phyloP scores from a whole-genome alignment of 441 rosid species.

The Adansonia rubrostipa region DNA sequence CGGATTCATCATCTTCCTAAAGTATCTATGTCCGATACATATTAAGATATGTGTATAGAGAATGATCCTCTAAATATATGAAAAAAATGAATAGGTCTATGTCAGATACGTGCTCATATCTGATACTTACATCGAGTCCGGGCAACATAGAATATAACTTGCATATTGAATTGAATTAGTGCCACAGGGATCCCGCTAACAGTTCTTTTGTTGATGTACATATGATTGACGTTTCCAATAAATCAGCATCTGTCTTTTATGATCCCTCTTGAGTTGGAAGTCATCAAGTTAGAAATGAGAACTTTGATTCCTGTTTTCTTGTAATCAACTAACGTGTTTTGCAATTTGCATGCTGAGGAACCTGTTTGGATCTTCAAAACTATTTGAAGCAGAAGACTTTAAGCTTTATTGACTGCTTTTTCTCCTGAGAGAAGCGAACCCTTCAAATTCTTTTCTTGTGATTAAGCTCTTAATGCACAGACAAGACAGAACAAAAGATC shows the following conservation, averaged over 20 bases:
- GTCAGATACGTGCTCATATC: background rate
- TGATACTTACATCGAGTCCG: background rate
- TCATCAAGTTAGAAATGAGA: background rate
- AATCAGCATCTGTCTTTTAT: constrained; percentile 3
- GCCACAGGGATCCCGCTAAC: constrained; percentile 26
- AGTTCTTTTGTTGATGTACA: constrained; percentile 43
- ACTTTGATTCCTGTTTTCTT: background rate
- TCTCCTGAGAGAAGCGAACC: background rate
- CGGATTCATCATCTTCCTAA: background rate
- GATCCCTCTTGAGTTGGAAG: background rate
- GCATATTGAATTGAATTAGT: background rate
- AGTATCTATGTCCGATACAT: background rate
- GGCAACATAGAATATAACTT: background rate
- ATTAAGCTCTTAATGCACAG: background rate
- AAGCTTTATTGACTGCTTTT: constrained; percentile 8
- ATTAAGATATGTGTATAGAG: background rate
- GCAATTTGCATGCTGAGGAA: background rate
- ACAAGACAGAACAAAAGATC: background rate
- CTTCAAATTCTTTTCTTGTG: constrained; percentile 6
- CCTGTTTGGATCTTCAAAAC: background rate
- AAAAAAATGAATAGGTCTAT: background rate
- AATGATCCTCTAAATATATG: background rate
- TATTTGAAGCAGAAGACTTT: background rate
- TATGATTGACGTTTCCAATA: constrained; percentile 25
- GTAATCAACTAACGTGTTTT: background rate